Conservation (phyloP, 805 yeast genomes). For the Lipomyces yamanashiensis region DNA sequence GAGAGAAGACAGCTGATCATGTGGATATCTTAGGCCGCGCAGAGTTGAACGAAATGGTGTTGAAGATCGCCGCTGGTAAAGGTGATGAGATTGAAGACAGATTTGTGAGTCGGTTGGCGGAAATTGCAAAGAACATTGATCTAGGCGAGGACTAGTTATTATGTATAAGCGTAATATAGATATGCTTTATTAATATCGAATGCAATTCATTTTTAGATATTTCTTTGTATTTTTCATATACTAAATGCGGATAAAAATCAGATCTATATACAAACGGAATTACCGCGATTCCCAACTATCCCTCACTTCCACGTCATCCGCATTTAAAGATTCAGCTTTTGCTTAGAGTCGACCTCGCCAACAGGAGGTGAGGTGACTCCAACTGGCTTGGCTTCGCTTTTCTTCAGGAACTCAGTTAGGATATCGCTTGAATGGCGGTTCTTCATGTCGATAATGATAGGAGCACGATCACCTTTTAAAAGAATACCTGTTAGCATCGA, state of each 20-base stretch:
- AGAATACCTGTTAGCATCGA: background rate
- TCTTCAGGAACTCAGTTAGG: conserved; percentile 57
- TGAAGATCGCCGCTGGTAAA: conserved; percentile 80
- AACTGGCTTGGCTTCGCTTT: conserved; percentile 17
- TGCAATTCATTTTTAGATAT: background rate
- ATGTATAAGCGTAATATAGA: background rate
- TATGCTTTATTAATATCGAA: no score
- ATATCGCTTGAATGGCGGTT: conserved; percentile 57
- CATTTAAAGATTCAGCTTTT: conserved; percentile 13
- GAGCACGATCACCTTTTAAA: conserved; percentile 10
- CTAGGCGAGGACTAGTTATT: conserved; percentile 42
- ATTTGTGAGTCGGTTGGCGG: conserved; percentile 60
- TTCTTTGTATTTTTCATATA: background rate
- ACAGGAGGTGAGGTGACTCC: background rate
- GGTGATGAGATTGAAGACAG: conserved; percentile 70
- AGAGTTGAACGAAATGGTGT: conserved; percentile 81
- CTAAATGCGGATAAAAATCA: background rate
- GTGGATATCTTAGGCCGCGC: conserved; percentile 95
- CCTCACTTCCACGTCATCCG: background rate
- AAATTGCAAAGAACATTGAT: conserved; percentile 63
- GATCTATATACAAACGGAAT: background rate
- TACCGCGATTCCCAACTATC: background rate
- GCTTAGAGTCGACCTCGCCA: conserved; percentile 13
- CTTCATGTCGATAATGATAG: conserved; percentile 56
- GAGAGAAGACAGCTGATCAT: conserved; percentile 96